Conservation (phyloP, 1,284 basidiomycete species). For the Ceratobasidium sp. region DNA sequence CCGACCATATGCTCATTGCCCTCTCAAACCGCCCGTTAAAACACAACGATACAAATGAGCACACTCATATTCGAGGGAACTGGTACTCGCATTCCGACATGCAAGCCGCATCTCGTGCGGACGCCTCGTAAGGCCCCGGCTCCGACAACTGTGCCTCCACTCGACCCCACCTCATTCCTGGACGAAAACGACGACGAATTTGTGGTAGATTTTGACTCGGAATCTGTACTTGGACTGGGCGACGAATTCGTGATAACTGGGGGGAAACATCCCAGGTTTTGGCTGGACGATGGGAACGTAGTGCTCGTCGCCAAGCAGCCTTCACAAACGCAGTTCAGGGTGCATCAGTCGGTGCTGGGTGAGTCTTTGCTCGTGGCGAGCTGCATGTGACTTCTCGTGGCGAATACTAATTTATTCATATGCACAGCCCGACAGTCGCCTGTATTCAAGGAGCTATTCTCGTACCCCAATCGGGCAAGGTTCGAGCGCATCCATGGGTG, state of each 20-base stretch:
- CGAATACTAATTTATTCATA: background rate
- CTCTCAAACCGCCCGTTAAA: background rate
- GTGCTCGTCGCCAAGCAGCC: conserved; percentile 22
- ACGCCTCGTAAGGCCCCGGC: background rate
- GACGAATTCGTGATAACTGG: conserved; percentile 36
- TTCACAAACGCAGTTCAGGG: conserved; percentile 25
- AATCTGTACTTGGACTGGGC: conserved; percentile 16
- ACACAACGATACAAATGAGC: conserved; percentile 19
- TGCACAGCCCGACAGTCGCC: conserved; percentile 19
- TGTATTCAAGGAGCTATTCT: conserved; percentile 30
- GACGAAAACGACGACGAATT: conserved; percentile 26
- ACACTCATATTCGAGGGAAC: background rate
- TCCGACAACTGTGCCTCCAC: background rate
- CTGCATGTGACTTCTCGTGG: background rate
- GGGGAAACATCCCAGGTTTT: conserved; percentile 26
- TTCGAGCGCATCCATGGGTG: conserved; percentile 18
- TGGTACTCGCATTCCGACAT: background rate
- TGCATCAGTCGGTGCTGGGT: conserved; percentile 32
- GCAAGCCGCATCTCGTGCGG: conserved; percentile 1
- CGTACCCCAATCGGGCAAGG: background rate
- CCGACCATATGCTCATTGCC: conserved; percentile 2
- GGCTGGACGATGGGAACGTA: conserved; percentile 30
- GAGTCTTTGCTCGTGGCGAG: background rate
- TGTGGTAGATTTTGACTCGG: conserved; percentile 22
- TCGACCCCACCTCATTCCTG: conserved; percentile 8